Evolutionary conservation across 2,329 filamentous ascomycete species (phyloP).

Genomic region (Colletotrichum sp.): DNA sequence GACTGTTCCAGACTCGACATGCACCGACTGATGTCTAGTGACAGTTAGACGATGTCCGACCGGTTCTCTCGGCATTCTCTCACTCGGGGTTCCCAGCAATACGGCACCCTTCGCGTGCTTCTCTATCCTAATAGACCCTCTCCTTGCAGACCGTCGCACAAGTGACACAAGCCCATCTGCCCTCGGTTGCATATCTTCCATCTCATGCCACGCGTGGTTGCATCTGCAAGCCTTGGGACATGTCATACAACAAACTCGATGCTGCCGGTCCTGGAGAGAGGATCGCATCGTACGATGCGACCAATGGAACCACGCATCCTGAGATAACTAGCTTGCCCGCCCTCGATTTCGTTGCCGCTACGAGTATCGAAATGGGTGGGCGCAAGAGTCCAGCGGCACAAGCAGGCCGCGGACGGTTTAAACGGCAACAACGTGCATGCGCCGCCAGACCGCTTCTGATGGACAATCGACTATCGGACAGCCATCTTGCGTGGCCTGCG

Average conservation of each 20-base stretch:
- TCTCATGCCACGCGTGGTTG: not conserved
- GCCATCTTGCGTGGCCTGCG: conserved; percentile 1
- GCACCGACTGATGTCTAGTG: not conserved
- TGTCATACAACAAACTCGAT: not conserved
- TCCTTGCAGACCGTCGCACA: not conserved
- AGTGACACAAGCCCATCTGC: not conserved
- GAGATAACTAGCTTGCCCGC: not conserved
- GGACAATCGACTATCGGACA: not conserved
- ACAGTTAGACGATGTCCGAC: not conserved
- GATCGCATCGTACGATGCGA: not conserved
- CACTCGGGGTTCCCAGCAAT: not conserved
- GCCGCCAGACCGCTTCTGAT: not conserved
- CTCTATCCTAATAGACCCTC: not conserved
- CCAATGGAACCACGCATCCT: not conserved
- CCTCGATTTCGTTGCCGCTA: not conserved
- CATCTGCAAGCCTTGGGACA: not conserved
- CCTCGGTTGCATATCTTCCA: not conserved
- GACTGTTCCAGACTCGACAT: not conserved
- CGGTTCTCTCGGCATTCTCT: conserved; percentile 8
- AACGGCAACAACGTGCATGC: not conserved
- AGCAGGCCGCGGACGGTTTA: not conserved
- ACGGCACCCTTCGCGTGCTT: not conserved
- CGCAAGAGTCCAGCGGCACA: not conserved
- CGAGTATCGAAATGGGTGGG: not conserved
- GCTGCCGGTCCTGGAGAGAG: not conserved